Evolutionary conservation across 805 yeast genomes (phyloP).

Genomic region (Yarrowia phangngaensis): DNA sequence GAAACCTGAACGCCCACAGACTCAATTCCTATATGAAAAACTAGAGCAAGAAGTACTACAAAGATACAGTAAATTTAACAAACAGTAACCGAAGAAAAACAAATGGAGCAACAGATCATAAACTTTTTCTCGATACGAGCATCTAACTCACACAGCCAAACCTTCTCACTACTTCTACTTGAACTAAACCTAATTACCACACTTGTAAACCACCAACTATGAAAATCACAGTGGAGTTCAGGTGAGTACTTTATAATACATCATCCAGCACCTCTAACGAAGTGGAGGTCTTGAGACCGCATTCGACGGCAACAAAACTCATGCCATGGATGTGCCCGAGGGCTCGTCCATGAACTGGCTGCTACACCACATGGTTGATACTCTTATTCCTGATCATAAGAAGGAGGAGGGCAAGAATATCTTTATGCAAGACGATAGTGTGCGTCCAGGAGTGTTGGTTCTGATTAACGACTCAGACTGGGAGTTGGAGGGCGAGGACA

Average conservation of each 20-base stretch:
- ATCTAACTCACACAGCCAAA: no score
- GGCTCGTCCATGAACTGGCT: conserved; percentile 48
- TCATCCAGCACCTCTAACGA: background rate
- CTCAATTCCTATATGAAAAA: no score
- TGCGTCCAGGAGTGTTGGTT: conserved; percentile 86
- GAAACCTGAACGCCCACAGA: no score
- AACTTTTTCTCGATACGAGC: no score
- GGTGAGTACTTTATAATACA: conserved; percentile 26
- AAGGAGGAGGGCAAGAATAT: conserved; percentile 61
- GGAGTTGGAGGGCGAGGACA: conserved; percentile 90
- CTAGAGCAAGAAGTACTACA: no score
- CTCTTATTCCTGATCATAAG: conserved; percentile 44
- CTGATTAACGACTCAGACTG: conserved; percentile 92
- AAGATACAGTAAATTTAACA: no score
- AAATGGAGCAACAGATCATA: no score
- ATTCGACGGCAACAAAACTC: conserved; percentile 56
- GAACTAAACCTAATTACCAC: no score
- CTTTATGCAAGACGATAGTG: conserved; percentile 68
- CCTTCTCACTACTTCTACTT: no score
- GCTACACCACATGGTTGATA: conserved; percentile 46
- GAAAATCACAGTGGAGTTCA: conserved; percentile 38
- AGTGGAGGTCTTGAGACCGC: conserved; percentile 83
- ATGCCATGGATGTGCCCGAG: conserved; percentile 47
- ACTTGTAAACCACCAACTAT: conserved; percentile 10
- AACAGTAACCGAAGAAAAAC: no score